Percentiles rank a stretch among this genome's conserved stretches.
Evolutionary conservation across 192 early-diverging fungal genomes (phyloP).

Genomic region (Piromyces finnis): DNA sequence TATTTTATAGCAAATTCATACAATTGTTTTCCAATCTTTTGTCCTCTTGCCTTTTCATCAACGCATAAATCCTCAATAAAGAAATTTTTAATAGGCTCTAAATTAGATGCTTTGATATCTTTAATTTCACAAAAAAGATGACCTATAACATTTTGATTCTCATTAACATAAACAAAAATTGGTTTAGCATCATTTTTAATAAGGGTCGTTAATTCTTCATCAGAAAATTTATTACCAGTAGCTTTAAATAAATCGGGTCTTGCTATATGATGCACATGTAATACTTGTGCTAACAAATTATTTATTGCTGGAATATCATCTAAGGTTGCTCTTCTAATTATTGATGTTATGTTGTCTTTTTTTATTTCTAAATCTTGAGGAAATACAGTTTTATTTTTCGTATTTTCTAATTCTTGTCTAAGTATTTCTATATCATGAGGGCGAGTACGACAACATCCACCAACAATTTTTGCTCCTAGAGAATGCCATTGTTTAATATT

Average conservation of each 20-base stretch:
- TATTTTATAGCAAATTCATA: neutral
- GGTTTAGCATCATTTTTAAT: neutral
- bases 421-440: slow-evolving; percentile 18
- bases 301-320: neutral
- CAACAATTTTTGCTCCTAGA: slow-evolving; percentile 22
- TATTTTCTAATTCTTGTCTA: neutral
- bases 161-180: neutral
- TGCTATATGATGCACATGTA: neutral
- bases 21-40: neutral
- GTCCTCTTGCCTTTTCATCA: neutral
- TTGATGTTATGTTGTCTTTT: neutral
- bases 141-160: neutral
- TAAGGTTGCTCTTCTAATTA: neutral
- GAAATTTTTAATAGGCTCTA: neutral
- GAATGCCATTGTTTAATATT: slow-evolving; percentile 9
- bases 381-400: too few species aligned
- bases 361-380: too few species aligned
- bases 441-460: slow-evolving; percentile 41
- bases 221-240: neutral
- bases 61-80: neutral
- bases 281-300: neutral
- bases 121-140: neutral
- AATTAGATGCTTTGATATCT: neutral
- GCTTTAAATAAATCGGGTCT: neutral
- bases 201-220: neutral